Percentiles rank a stretch among this genome's conserved stretches.
Evolutionary conservation across 768 basidiomycete genomes (phyloP).

Genomic region (Panus rudis): DNA sequence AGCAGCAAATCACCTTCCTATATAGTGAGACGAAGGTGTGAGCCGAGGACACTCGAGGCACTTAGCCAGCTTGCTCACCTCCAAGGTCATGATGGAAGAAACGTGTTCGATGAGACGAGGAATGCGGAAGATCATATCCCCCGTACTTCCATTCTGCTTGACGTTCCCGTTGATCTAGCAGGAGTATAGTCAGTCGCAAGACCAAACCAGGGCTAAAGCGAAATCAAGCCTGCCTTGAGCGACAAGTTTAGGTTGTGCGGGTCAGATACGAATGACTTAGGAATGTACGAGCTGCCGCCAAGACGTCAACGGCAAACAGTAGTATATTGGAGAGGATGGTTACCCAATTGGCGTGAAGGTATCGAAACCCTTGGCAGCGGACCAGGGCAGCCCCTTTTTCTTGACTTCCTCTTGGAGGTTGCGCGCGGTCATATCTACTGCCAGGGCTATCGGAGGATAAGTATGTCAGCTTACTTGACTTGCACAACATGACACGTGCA

Average conservation of each 20-base stretch:
- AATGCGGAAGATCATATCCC: slow-evolving; percentile 90
- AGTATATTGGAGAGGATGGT: slow-evolving; percentile 4
- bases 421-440: slow-evolving; percentile 94
- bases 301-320: neutral
- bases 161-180: slow-evolving; percentile 71
- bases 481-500: neutral
- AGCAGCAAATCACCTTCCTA: slow-evolving; percentile 90
- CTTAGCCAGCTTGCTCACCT: slow-evolving; percentile 39
- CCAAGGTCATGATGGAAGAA: slow-evolving; percentile 95
- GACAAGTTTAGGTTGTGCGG: slow-evolving; percentile 71
- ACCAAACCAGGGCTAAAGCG: neutral
- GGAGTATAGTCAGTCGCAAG: neutral
- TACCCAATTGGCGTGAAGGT: slow-evolving; percentile 92
- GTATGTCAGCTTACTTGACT: neutral
- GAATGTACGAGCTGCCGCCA: slow-evolving; percentile 77
- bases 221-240: slow-evolving; percentile 48
- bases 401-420: slow-evolving; percentile 93
- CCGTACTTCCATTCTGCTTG: slow-evolving; percentile 81
- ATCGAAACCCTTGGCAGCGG: slow-evolving; percentile 94
- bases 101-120: slow-evolving; percentile 84
- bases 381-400: slow-evolving; percentile 94
- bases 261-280: slow-evolving; percentile 60
- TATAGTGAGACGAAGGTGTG: neutral
- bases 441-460: slow-evolving; percentile 51
- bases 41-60: neutral